These are phyloP conservation scores for Diaporthe amygdali DNA, from an alignment of 2,329 filamentous ascomycete species.

Conservation along the genomic window DNA sequence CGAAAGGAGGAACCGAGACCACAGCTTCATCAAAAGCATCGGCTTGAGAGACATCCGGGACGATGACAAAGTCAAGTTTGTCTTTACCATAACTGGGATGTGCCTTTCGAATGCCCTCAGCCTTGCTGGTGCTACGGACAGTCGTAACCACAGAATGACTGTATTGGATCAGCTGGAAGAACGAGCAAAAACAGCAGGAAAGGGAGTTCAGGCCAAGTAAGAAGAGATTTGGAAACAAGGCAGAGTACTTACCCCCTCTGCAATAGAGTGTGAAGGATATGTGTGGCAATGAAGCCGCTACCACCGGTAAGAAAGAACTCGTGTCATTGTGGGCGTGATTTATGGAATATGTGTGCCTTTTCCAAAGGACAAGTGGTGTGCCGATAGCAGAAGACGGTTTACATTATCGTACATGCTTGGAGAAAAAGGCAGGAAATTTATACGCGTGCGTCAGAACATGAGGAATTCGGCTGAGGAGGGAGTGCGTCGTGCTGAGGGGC, in stretches of 20 bases:
- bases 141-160: slow-evolving; percentile 40
- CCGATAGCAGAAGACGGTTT: too few relatives aligned
- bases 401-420: too few relatives aligned
- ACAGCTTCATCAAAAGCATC: slow-evolving; percentile 68
- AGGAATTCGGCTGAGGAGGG: too few relatives aligned
- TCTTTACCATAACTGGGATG: slow-evolving; percentile 47
- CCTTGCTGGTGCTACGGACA: slow-evolving; percentile 52
- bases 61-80: slow-evolving; percentile 55
- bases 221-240: neutral
- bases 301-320: neutral
- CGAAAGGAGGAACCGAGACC: slow-evolving; percentile 59
- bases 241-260: neutral
- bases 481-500: too few relatives aligned
- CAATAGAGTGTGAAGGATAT: neutral
- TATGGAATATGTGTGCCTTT: neutral
- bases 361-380: neutral
- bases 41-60: slow-evolving; percentile 73
- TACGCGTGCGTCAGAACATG: too few relatives aligned
- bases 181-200: too few relatives aligned
- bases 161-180: neutral
- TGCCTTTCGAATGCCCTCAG: slow-evolving; percentile 45
- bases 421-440: too few relatives aligned
- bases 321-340: neutral
- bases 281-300: neutral
- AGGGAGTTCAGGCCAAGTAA: neutral